These are phyloP conservation scores for Pestalotiopsis sp. DNA, from an alignment of 2,329 filamentous ascomycete species.

Conservation along the genomic window DNA sequence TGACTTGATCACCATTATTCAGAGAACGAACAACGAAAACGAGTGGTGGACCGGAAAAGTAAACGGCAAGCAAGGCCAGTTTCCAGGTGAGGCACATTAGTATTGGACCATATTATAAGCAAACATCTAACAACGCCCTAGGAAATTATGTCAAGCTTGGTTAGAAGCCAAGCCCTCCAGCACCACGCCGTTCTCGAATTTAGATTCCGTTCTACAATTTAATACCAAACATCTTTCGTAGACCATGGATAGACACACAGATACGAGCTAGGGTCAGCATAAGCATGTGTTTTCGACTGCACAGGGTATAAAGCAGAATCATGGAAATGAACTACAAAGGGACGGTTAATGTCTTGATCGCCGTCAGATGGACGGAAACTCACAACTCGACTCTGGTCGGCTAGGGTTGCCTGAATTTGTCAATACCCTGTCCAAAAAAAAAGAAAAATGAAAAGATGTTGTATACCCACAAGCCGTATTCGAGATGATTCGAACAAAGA, in stretches of 20 bases:
- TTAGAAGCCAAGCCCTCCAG: slow-evolving; percentile 21
- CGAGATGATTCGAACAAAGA: no score
- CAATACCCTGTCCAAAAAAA: background rate
- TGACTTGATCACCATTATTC: slow-evolving; percentile 86
- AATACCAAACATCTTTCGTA: background rate
- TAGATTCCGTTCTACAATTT: background rate
- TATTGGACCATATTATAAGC: background rate
- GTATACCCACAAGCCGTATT: no score
- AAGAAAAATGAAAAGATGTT: no score
- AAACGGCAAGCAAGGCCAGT: slow-evolving; percentile 82
- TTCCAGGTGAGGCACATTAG: slow-evolving; percentile 72
- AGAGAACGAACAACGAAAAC: slow-evolving; percentile 84
- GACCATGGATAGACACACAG: background rate
- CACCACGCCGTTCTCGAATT: background rate
- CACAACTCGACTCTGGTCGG: background rate
- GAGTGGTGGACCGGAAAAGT: slow-evolving; percentile 96
- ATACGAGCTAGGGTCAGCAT: background rate
- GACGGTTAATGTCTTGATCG: background rate
- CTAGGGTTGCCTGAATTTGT: background rate
- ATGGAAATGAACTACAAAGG: background rate
- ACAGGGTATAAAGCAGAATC: background rate
- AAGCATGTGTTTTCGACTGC: background rate
- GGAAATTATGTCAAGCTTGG: slow-evolving; percentile 54
- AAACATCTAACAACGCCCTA: slow-evolving; percentile 23
- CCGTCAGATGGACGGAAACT: background rate